Conservation (phyloP, 768 basidiomycete species). For the Suillus bovinus region DNA sequence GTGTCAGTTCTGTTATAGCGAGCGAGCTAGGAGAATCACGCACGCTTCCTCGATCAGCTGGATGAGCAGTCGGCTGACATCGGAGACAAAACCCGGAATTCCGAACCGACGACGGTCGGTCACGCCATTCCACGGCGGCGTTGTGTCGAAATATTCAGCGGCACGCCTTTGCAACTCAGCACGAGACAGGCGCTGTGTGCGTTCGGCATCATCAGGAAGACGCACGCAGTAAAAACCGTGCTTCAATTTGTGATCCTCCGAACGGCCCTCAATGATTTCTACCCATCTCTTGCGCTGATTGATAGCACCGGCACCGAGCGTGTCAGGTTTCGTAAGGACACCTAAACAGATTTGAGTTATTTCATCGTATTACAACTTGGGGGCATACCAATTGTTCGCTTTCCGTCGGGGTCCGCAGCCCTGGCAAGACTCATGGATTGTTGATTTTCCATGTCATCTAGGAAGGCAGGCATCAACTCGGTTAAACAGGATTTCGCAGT, state of each 20-base stretch:
- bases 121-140: slow-evolving; percentile 38
- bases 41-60: slow-evolving; percentile 34
- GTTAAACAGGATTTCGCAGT: not conserved
- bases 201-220: slow-evolving; percentile 40
- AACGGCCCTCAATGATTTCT: slow-evolving; percentile 41
- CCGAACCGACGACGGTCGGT: slow-evolving; percentile 34
- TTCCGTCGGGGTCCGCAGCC: slow-evolving; percentile 45
- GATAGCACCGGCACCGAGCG: slow-evolving; percentile 37
- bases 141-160: slow-evolving; percentile 34
- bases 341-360: slow-evolving; percentile 30
- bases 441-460: slow-evolving; percentile 63
- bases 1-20: not conserved
- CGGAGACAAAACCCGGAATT: slow-evolving; percentile 34
- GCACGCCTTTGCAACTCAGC: slow-evolving; percentile 37
- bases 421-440: slow-evolving; percentile 50
- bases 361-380: not conserved
- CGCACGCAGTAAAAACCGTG: slow-evolving; percentile 47
- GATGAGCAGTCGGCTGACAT: slow-evolving; percentile 37
- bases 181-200: slow-evolving; percentile 30
- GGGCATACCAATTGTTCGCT: slow-evolving; percentile 51
- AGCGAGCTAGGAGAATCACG: slow-evolving; percentile 6
- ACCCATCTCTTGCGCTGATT: slow-evolving; percentile 42
- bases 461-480: not conserved
- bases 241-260: slow-evolving; percentile 32
- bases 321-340: slow-evolving; percentile 59